A percentile compares a stretch with the other conserved stretches of the same genome.
phyloP scores from a whole-genome alignment of 768 basidiomycete genomes.

The Myochromella boudieri region DNA sequence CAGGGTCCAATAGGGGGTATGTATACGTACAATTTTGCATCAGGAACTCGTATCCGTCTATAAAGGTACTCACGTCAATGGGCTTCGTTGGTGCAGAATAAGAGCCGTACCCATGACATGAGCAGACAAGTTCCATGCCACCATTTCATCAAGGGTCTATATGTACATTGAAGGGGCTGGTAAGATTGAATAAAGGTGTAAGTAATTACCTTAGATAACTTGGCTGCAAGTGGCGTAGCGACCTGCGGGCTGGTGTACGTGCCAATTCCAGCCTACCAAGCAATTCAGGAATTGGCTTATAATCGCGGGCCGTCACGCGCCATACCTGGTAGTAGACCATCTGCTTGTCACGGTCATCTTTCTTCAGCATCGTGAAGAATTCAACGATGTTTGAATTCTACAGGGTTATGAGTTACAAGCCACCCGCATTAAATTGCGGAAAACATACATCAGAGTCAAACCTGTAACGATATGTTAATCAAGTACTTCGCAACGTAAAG shows the following conservation, averaged over 20 bases:
- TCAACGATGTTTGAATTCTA: conserved; percentile 42
- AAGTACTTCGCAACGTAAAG: background rate
- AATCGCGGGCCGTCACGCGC: background rate
- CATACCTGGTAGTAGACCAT: conserved; percentile 43
- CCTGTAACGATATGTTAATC: conserved; percentile 3
- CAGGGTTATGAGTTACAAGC: background rate
- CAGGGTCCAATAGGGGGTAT: background rate
- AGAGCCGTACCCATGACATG: conserved; percentile 47
- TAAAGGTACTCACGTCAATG: background rate
- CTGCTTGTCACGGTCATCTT: conserved; percentile 33
- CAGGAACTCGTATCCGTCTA: conserved; percentile 56
- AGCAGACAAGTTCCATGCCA: conserved; percentile 49
- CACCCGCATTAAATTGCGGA: background rate
- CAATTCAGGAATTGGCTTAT: background rate
- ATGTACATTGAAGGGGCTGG: background rate
- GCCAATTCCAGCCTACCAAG: conserved; percentile 49
- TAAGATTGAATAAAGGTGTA: background rate
- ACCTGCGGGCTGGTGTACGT: conserved; percentile 55
- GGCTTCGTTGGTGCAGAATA: background rate
- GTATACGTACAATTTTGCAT: conserved; percentile 53
- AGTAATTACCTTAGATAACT: conserved; percentile 24
- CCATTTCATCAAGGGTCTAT: conserved; percentile 39
- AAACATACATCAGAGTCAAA: conserved; percentile 24
- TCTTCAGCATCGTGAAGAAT: conserved; percentile 36
- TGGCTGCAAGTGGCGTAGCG: conserved; percentile 45